Conservation (phyloP, 495 filamentous ascomycete species). For the Tirmania nivea region DNA sequence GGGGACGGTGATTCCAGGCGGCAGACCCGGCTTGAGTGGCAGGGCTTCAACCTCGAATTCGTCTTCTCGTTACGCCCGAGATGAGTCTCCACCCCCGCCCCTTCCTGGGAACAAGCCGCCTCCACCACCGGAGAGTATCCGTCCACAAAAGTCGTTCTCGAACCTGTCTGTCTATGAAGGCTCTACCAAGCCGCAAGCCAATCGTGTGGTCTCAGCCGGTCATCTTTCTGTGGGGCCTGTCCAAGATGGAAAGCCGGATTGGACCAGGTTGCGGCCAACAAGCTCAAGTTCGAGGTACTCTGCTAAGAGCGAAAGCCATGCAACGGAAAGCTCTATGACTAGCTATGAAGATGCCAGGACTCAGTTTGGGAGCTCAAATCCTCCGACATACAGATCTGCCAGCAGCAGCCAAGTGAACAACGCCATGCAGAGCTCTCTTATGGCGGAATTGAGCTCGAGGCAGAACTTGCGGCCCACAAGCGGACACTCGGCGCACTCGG, state of each 20-base stretch:
- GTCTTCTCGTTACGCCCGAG: conserved; percentile 1
- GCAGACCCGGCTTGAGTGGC: conserved; percentile 3
- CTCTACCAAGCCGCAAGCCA: background rate
- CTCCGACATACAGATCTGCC: background rate
- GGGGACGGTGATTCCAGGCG: background rate
- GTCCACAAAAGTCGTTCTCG: background rate
- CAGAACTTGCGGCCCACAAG: background rate
- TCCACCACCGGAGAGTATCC: background rate
- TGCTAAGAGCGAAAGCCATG: background rate
- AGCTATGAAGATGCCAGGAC: background rate
- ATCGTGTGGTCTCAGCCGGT: background rate
- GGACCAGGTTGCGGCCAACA: background rate
- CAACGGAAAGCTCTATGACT: background rate
- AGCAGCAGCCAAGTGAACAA: background rate
- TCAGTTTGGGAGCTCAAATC: background rate
- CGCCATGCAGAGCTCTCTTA: background rate
- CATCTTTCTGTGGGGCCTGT: background rate
- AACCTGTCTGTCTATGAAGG: background rate
- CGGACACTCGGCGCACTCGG: background rate
- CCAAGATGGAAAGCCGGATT: background rate
- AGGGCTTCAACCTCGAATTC: too few species aligned
- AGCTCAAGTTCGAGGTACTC: background rate
- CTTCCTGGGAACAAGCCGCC: conserved; percentile 15
- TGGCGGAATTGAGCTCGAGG: background rate
- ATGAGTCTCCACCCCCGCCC: conserved; percentile 17